phyloP scores from a whole-genome alignment of 164 flowering plant species.

The Umbilicus rupestris region DNA sequence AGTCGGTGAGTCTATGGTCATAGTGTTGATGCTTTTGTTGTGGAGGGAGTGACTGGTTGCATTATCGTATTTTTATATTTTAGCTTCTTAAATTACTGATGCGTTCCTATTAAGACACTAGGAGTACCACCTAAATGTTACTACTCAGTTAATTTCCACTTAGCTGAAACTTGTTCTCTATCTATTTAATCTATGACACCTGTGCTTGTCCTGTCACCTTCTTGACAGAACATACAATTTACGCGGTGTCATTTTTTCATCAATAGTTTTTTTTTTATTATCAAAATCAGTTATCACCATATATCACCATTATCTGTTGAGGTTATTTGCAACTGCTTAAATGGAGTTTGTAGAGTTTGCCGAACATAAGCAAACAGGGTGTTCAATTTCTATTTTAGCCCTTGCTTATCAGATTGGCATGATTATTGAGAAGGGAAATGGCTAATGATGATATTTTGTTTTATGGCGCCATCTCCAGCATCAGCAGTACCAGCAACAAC shows the following conservation, averaged over 20 bases:
- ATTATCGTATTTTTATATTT: too few species aligned
- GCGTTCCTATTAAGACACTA: too few species aligned
- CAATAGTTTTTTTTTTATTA: too few species aligned
- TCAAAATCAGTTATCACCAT: too few species aligned
- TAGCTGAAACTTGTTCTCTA: not conserved
- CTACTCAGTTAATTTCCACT: not conserved
- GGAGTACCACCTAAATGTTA: too few species aligned
- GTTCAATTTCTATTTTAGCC: not conserved
- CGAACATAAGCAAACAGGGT: not conserved
- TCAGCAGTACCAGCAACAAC: constrained; percentile 17
- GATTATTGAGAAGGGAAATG: not conserved
- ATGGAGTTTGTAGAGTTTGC: too few species aligned
- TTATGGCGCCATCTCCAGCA: constrained; percentile 9
- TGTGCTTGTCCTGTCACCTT: too few species aligned
- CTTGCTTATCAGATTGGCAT: not conserved
- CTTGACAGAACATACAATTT: too few species aligned
- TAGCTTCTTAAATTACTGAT: too few species aligned
- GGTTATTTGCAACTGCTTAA: not conserved
- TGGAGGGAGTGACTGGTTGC: too few species aligned
- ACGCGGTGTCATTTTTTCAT: too few species aligned
- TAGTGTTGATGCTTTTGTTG: too few species aligned
- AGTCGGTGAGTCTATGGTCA: not conserved
- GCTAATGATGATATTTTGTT: not conserved
- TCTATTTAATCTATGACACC: not conserved
- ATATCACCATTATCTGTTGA: not conserved